Evolutionary conservation across 2,329 filamentous ascomycete species (phyloP), one percentile per base, ranked within the genome.

Genomic region (Teratosphaeria destructans): DNA sequence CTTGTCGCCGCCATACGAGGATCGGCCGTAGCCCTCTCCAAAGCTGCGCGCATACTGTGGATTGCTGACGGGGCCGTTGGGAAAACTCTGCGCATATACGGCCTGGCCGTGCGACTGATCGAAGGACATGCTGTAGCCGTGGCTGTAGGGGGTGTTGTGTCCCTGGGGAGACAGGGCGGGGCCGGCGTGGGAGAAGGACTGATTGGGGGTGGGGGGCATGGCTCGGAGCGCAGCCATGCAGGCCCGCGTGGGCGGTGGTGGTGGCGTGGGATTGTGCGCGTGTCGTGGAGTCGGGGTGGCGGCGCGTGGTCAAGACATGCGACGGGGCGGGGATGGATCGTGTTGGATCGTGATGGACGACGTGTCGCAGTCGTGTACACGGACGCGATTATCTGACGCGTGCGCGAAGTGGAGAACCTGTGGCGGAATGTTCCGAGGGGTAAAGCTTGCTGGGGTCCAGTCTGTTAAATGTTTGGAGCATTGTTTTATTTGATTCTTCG

Each of bases 11-110:
- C 16, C 59, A 58, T 66, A 67, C 59, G 29, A 32, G 5, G 62
- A 62, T 43, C 60, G 57, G 37, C 61, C 61, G 58, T 66, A 62
- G 19, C 60, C 63, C 14, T 66, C 67, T 54, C 69, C 70, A 57
- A 72, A 72, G 59, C 67, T 70, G 56, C 69, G 60, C 56, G 69
- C 67, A 62, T 70, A 76, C 27, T 76, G 75, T 64, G 77, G 73
- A 60, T 72, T 69, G 59, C 64, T 64, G 52, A 71, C 62, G n/a
- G 70, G 68, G 5, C 68, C 70, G 59, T 70, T 70, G 32, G 69
- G 64, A 61, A 71, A 71, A 62, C 66, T 70, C 63, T 71, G 69
- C 52, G 64, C 60, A 55, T 67, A 70, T 19, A 57, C 53, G 3
- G 62, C 61, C 29, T 65, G 64, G 34, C 64, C 43, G 56, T 67